phyloP scores from a whole-genome alignment of 352 stramenopile species.

The Globisporangium carolinianum region DNA sequence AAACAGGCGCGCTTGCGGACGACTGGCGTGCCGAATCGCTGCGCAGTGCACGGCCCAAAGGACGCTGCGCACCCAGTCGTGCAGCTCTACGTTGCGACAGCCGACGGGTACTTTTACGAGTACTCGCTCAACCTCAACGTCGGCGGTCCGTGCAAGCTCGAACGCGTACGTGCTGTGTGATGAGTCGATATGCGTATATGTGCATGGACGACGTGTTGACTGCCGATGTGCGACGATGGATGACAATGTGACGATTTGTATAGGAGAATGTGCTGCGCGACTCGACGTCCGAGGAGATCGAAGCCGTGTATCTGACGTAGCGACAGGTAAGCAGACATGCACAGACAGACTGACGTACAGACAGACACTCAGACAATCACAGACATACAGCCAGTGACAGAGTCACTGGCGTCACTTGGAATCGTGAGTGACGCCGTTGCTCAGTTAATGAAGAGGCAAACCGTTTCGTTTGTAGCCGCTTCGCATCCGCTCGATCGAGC shows the following conservation, averaged over 20 bases:
- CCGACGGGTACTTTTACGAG: conserved; percentile 83
- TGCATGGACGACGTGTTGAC: no score
- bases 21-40: conserved; percentile 65
- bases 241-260: no score
- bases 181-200: background rate
- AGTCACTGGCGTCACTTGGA: no score
- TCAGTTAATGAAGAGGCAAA: no score
- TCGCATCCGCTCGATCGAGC: no score
- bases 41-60: conserved; percentile 69
- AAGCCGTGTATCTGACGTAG: conserved; percentile 78
- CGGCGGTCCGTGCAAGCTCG: conserved; percentile 77
- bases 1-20: conserved; percentile 61
- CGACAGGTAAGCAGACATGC: background rate
- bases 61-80: conserved; percentile 41
- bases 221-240: no score
- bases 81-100: conserved; percentile 75
- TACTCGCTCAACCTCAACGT: conserved; percentile 71
- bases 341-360: background rate
- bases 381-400: background rate
- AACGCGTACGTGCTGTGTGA: conserved; percentile 36
- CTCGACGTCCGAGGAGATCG: conserved; percentile 78
- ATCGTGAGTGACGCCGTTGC: no score
- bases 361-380: background rate
- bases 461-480: no score
- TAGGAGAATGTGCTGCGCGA: conserved; percentile 83